Evolutionary conservation across 306 rosid species (phyloP).

Genomic region (Myrica gale): DNA sequence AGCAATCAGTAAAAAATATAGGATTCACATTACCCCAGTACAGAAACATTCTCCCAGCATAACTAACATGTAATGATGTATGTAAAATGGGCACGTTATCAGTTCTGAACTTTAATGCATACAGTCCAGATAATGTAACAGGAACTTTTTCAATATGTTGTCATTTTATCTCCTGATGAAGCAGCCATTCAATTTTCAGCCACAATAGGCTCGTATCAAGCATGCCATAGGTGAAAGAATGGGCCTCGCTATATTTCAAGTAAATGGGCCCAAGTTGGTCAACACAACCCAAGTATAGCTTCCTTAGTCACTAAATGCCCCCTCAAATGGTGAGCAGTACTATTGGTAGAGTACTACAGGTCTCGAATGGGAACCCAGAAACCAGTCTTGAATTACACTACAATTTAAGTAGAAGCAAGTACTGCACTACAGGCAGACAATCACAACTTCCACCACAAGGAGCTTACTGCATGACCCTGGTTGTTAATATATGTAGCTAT

Average conservation of each 20-base stretch:
- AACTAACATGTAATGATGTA: neutral
- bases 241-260: neutral
- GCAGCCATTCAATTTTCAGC: neutral
- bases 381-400: neutral
- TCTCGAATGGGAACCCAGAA: neutral
- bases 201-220: too few species aligned
- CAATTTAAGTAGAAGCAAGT: neutral
- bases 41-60: neutral
- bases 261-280: neutral
- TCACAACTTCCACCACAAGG: neutral
- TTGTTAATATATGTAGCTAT: neutral
- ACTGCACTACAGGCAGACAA: neutral
- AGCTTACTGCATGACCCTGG: neutral
- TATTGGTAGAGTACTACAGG: neutral
- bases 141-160: neutral
- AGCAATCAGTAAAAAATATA: slow-evolving; percentile 20
- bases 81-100: neutral
- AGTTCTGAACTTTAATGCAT: neutral
- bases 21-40: neutral
- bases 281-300: neutral
- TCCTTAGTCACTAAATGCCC: neutral
- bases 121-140: neutral
- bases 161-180: neutral
- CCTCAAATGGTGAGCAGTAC: neutral
- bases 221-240: neutral